Evolutionary conservation across 2,329 filamentous ascomycete species (phyloP), one percentile per base, ranked within the genome.

Genomic region (Cladosporium colombiae): DNA sequence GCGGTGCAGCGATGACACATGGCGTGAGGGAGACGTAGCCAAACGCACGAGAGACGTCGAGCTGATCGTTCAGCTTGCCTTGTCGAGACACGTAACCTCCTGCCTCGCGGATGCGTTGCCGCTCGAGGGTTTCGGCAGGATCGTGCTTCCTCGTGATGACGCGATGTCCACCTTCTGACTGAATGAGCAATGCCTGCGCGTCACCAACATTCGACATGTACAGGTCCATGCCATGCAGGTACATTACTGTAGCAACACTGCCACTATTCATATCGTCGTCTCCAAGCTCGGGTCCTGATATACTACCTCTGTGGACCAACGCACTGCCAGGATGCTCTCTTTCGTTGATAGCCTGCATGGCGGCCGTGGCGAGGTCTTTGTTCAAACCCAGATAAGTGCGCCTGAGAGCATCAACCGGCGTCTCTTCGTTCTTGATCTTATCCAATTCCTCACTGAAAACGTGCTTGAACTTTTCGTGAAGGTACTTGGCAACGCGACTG

Each of bases 131-230:
- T 75, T 97, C 93, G 0, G 94, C 93, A 6, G 95, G 95, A 74
- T 98, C 93, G 76, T 99, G 95, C 77, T 96, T 97, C 66, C 88
- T 85, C 2, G 95, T 98, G 70, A 99, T 83, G 70, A 94, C 89
- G 73, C 89, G 89, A 78, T 95, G 87, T 27, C 89, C 87, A 46
- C 93, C 92, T 75, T 97, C 93, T 1, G 91, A 92, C 73, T 93
- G 91, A 69, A 99, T 95, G 23, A 98, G 84, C 79, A 99, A 91
- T n/a, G 93, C 94, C 78, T 98, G 93, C 5, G 91, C 92, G 78
- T 99, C 93, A 62, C 95, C 95, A 25, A 99, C 91, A 73, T 99
- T 99, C 68, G 93, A 95, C 63, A 98, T 89, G 74, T 91, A 97
- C 3, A 99, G 85, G 72, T 98, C 92, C 78, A 92, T 93, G 70